Base-by-base conservation (phyloP, 257 asterid genomes). In the Forsythia viridissima region DNA sequence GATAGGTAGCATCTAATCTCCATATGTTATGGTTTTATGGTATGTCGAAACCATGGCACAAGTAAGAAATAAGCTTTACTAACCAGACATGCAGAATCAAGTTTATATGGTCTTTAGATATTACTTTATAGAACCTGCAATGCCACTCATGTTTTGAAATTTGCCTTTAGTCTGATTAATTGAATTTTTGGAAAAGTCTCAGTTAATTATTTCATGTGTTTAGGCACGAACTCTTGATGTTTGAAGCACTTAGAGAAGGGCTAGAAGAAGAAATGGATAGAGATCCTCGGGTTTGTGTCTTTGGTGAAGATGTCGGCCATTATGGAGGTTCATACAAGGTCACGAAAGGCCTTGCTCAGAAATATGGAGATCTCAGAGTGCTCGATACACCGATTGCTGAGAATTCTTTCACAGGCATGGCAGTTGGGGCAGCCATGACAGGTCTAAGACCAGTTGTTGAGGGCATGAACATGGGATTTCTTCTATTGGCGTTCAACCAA, bases 391-490 rank as follows among this genome's bases (percentile, higher is more conserved):
- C 91, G 74, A 88, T 88, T 7, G 91, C 91, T 24, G 89, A 88
- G 46, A 88, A 88, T 66, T 88, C 91, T 40, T 88, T 88, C 30
- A 88, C 91, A 1, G 91, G 91, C 72, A 85, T 88, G 91, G 91
- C 81, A 44, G 71, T 88, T 46, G 91, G 91, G 24, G 91, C 91
- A 16, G 91, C 91, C 72, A 88, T 88, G 89, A 88, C 87, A 2
- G 91, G 91, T 61, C 81, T 88, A 65, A 75, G 91, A 44, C 91
- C 91, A 34, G 85, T 88, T 6, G 71, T 88, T 6, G 91, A 88
- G 75, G 91, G 91, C 80, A 88, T 88, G 91, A 88, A 88, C 80
- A 88, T 88, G 91, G 89, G 91, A 55, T 88, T 88, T 78, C 89
- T 88, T 18, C 74, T 88, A 43, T 73, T 88, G 72, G 91, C 91